Evolutionary conservation across 441 rosid species (phyloP).

Genomic region (California macrophylla): DNA sequence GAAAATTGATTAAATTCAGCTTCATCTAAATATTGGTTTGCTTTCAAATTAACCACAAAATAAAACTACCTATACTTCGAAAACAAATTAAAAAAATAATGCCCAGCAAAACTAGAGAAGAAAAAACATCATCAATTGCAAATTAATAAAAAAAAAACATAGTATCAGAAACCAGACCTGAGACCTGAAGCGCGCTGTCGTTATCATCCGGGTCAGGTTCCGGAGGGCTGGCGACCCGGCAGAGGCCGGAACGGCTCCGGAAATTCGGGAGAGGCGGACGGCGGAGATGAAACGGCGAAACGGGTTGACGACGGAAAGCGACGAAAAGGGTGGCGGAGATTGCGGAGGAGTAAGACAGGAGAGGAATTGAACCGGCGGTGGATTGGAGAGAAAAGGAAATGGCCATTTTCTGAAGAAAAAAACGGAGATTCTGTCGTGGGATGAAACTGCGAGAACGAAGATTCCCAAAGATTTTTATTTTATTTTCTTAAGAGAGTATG

Average conservation of each 20-base stretch:
- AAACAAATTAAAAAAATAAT: no score
- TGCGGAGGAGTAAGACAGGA: not conserved
- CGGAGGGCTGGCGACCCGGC: not conserved
- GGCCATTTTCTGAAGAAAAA: not conserved
- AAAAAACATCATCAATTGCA: not conserved
- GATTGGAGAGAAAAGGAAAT: not conserved
- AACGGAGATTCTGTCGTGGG: not conserved
- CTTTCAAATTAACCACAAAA: not conserved
- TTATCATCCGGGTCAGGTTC: not conserved
- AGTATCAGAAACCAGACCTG: slow-evolving; percentile 3
- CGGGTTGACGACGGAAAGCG: not conserved
- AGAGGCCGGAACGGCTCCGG: not conserved
- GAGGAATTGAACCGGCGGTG: not conserved
- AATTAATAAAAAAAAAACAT: not conserved
- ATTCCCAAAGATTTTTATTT: not conserved
- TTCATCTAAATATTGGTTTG: not conserved
- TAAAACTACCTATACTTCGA: not conserved
- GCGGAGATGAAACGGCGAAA: not conserved
- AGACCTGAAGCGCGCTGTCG: not conserved
- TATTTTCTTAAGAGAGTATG: not conserved
- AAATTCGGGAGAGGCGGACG: not conserved
- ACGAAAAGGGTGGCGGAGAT: not conserved
- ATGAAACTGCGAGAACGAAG: not conserved
- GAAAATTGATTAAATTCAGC: not conserved
- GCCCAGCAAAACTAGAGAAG: not conserved